Base-by-base conservation (phyloP, 2,329 filamentous ascomycete species). In the Sarocladium strictum region DNA sequence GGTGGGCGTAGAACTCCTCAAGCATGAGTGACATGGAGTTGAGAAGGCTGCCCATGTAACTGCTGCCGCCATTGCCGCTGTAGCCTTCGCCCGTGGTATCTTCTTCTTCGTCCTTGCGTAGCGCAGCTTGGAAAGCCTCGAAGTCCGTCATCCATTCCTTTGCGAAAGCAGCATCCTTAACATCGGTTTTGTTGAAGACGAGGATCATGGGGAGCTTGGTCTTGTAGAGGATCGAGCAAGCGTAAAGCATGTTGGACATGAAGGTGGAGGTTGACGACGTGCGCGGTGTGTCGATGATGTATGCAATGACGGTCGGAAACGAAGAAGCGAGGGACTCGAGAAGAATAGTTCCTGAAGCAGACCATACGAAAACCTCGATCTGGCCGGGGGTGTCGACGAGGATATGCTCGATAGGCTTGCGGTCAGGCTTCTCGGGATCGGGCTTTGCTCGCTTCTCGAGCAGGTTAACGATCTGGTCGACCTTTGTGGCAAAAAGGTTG, bases 131-230 rank as follows among this genome's bases (percentile, higher is more conserved):
- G 73, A 99, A 99, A 1, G 89, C 85, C 61, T 99, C 94, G 65
- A 97, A 99, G 70, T 99, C 93, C 5, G 92, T 96, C 94, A 99
- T 99, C 94, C 95, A 99, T 67, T 97, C 91, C 73, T 93, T 94
- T 1, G 92, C 94, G 65, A 96, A 96, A 24, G 83, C 81, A 0
- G 91, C 90, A 64, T 95, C 88, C 69, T 96, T 90, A 40, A 96
- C 90, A 65, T 99, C 94, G 0, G 92, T 97, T 76, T 99, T 99
- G 78, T 99, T 99, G 79, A 99, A 97, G 11, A 99, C 94, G 7
- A 99, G 76, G 54, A 99, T 95, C 94, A 99, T 99, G 23, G 94
- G 94, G 0, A 99, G 78, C 69, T 96, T 96, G 2, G 93, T 97
- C 77, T 97, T 97, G 81, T 99, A 99, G 15, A 99, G 81, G 60